Percentiles rank a stretch among this genome's conserved stretches.
phyloP scores from a whole-genome alignment of 2,329 filamentous ascomycete species.

The Sporothrix schenckii region DNA sequence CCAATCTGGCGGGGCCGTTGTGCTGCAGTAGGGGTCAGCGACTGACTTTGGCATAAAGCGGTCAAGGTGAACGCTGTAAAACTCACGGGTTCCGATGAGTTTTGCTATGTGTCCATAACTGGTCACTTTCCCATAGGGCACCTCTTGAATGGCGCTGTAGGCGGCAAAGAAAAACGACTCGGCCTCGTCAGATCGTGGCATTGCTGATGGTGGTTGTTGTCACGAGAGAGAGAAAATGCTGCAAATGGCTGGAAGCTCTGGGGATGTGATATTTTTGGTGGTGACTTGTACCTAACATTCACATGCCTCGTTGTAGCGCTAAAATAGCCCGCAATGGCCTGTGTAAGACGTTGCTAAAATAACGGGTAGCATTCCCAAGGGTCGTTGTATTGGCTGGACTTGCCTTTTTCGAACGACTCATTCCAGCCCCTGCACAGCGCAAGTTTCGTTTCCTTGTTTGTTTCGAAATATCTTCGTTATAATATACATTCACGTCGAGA shows the following conservation, averaged over 20 bases:
- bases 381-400: not conserved
- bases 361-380: not conserved
- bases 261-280: slow-evolving; percentile 15
- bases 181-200: slow-evolving; percentile 75
- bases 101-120: slow-evolving; percentile 81
- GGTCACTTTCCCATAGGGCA: slow-evolving; percentile 81
- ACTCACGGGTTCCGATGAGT: slow-evolving; percentile 71
- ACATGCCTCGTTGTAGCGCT: not conserved
- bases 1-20: slow-evolving; percentile 83
- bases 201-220: slow-evolving; percentile 41
- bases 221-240: not conserved
- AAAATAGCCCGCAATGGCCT: not conserved
- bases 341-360: not conserved
- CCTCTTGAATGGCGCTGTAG: slow-evolving; percentile 81
- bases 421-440: too few relatives aligned
- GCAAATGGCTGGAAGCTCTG: not conserved
- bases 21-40: slow-evolving; percentile 49
- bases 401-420: not conserved
- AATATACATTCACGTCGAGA: not conserved
- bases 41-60: too few relatives aligned
- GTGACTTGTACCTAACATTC: not conserved
- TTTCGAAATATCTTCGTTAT: not conserved
- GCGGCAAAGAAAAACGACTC: slow-evolving; percentile 74
- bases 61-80: too few relatives aligned
- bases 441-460: not conserved